A percentile compares a stretch with the other conserved stretches of the same genome.
Conservation (phyloP, 73 alveolate genomes). For the Stentor coeruleus region DNA sequence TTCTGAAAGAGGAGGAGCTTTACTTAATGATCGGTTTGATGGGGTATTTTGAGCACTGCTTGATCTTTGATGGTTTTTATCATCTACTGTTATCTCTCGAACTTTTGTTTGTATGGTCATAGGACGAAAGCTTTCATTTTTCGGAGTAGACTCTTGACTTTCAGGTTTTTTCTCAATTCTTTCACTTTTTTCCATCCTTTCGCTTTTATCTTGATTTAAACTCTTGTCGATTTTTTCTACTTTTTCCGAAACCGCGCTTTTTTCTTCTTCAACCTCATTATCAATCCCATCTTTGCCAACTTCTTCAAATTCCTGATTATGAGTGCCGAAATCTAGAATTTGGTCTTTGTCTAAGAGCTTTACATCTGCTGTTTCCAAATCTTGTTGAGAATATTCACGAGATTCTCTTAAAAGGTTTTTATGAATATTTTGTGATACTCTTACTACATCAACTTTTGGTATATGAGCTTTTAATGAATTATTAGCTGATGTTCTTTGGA, state of each 20-base stretch:
- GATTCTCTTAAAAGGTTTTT: neutral
- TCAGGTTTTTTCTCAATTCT: no score
- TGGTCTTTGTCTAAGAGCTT: slow-evolving; percentile 5
- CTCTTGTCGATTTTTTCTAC: no score
- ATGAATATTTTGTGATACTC: neutral
- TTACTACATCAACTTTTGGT: neutral
- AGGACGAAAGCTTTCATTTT: neutral
- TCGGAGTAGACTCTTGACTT: no score
- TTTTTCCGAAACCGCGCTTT: no score
- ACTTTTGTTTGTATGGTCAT: neutral
- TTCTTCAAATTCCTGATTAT: no score
- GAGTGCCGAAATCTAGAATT: neutral
- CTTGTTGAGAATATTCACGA: neutral
- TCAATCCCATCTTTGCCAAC: slow-evolving; percentile 44
- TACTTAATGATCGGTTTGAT: neutral
- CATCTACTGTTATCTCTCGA: no score
- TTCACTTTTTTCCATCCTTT: no score
- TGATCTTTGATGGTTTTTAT: slow-evolving; percentile 4
- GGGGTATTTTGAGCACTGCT: slow-evolving; percentile 9
- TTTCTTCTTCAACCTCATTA: neutral
- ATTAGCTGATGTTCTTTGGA: neutral
- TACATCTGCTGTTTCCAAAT: neutral
- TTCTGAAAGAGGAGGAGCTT: slow-evolving; percentile 63
- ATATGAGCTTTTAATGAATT: neutral
- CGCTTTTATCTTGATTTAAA: neutral